Evolutionary conservation across 208 protist species (phyloP), one percentile per base, ranked within the genome.

Genomic region (Angomonas ambiguus): DNA sequence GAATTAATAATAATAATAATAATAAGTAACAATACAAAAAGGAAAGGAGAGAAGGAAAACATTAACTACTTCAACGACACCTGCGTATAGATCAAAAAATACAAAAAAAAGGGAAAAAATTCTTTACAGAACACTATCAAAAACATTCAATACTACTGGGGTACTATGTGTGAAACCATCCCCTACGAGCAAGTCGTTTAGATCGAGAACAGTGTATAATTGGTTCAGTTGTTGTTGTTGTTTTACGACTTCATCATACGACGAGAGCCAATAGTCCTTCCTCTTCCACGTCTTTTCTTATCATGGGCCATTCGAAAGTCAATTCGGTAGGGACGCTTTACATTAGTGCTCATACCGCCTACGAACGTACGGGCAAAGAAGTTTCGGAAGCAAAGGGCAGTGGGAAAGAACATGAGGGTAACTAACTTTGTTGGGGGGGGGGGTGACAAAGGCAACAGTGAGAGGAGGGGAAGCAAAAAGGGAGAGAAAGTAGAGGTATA

Each of bases 171-270:
- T n/a, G n/a, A n/a, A n/a, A n/a, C n/a, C n/a, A n/a, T n/a, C n/a
- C n/a, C n/a, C n/a, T n/a, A n/a, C n/a, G n/a, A n/a, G n/a, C n/a
- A n/a, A n/a, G n/a, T n/a, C n/a, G n/a, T n/a, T n/a, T n/a, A n/a
- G n/a, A n/a, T n/a, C n/a, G n/a, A n/a, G n/a, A n/a, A n/a, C n/a
- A n/a, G n/a, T n/a, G n/a, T n/a, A n/a, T n/a, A n/a, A n/a, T n/a
- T n/a, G n/a, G n/a, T n/a, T n/a, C n/a, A n/a, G n/a, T n/a, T n/a
- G n/a, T n/a, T n/a, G n/a, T n/a, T n/a, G n/a, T n/a, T n/a, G n/a
- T n/a, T n/a, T 68, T 68, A 94, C 24, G 88, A 94, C 69, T 94
- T 94, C 82, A 94, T 90, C 85, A 94, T 91, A 25, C 88, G 85
- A 20, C 85, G 77, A 27, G 67, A 70, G 10, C 80, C 82, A 41